Base-by-base conservation (phyloP, 768 basidiomycete species). In the Sporobolomyces roseus region DNA sequence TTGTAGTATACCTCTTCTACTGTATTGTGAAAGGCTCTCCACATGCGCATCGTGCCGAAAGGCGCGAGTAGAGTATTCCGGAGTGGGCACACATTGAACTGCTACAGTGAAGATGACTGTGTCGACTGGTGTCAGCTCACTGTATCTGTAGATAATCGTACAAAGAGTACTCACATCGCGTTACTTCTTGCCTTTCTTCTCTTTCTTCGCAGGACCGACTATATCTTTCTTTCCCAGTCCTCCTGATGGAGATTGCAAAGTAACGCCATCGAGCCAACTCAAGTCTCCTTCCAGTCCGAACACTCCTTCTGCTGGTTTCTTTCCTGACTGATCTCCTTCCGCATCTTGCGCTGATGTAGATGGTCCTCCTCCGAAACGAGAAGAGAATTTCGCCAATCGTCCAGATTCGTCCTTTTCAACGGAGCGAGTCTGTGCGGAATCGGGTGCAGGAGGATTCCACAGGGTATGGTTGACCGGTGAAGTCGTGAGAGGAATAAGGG, bases 361-460 rank as follows among this genome's bases (percentile, higher is more conserved):
- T 41, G 7, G 46, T 10, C 41, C 48, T 2, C 45, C 58, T 1
- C 61, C 58, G 49, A 69, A 73, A 17, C 68, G 30, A 1, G 48
- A 35, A 5, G 65, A 53, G 50, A 73, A 73, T 14, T 55, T 33
- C 0, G 68, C 58, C 10, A 73, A 46, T 2, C 68, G 65, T 12
- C 72, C 72, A 0, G 33, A 41, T 60, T 70, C 68, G 63, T 73
- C 72, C 49, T 51, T 59, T 59, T 73, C 72, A 62, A 70, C 16
- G 2, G 35, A 41, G 21, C 72, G 65, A 4, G 35, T 43, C 19
- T 45, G 49, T 1, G 38, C 36, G 9, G 68, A 66, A 59, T 70
- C 66, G 1, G 62, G 36, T 25, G 68, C 62, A 29, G 72, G 72
- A 4, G 72, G 72, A 65, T 73, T 73, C 72, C 72, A 73, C 33